Conservation (phyloP, 164 flowering plant species). For the Hamamelis virginiana region DNA sequence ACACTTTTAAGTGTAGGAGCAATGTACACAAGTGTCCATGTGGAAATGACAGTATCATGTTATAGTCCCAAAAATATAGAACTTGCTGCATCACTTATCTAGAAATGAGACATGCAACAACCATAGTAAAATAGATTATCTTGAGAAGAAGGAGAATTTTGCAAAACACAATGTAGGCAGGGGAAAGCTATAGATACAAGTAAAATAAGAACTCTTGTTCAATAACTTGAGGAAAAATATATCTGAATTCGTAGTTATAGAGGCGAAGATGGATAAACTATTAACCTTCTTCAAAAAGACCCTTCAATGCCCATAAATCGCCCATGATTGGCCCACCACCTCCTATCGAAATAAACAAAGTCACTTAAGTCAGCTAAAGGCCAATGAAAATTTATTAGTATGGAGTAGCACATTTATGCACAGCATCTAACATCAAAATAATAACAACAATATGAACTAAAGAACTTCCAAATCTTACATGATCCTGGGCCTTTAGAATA, state of each 20-base stretch:
- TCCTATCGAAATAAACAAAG: slow-evolving; percentile 45
- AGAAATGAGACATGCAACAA: neutral
- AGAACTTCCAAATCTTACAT: neutral
- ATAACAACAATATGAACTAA: neutral
- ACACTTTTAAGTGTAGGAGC: neutral
- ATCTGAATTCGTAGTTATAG: neutral
- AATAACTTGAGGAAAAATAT: neutral
- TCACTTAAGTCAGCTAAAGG: slow-evolving; percentile 8
- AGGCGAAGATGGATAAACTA: neutral
- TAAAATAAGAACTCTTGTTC: neutral
- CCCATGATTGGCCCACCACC: slow-evolving; percentile 99
- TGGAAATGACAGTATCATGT: neutral
- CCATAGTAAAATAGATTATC: neutral
- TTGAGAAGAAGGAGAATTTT: neutral
- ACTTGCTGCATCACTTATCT: neutral
- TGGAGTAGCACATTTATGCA: neutral
- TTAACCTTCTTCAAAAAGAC: slow-evolving; percentile 87
- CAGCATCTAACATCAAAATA: neutral
- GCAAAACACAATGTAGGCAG: neutral
- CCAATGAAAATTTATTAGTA: neutral
- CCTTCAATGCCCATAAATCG: slow-evolving; percentile 98
- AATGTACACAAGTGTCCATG: too few relatives aligned
- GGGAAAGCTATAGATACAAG: neutral
- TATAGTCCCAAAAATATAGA: neutral
- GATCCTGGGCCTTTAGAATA: neutral